Percentiles rank a stretch among this genome's conserved stretches.
Conservation (phyloP, 257 asterid genomes). For the Leptodermis oblonga region DNA sequence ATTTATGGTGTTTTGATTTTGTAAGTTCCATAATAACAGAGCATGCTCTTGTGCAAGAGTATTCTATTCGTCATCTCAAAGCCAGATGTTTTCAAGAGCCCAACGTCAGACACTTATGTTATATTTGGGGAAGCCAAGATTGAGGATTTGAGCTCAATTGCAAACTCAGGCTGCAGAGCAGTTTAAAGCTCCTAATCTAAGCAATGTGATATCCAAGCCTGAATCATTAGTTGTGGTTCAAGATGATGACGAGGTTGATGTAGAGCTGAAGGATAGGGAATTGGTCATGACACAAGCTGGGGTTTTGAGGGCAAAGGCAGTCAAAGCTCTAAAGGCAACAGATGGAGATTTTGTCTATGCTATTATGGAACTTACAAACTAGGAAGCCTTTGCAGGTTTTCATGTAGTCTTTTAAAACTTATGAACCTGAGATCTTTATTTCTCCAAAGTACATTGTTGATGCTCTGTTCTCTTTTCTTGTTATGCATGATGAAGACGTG, state of each 20-base stretch:
- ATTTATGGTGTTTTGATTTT: no score
- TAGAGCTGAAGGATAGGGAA: constrained; percentile 63
- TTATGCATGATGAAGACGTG: no score
- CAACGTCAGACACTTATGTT: constrained; percentile 58
- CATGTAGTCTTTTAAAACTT: no score
- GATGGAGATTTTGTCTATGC: constrained; percentile 72
- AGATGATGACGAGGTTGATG: constrained; percentile 68
- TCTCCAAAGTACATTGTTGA: not conserved
- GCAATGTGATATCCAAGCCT: constrained; percentile 39
- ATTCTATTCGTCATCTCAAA: constrained; percentile 55
- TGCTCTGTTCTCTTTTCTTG: not conserved
- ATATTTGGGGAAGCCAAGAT: constrained; percentile 71
- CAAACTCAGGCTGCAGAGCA: constrained; percentile 66
- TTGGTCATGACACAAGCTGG: constrained; percentile 68
- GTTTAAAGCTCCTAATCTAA: constrained; percentile 44
- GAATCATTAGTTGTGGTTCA: constrained; percentile 44
- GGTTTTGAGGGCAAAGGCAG: constrained; percentile 56
- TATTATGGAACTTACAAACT: constrained; percentile 70
- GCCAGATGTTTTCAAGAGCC: constrained; percentile 75
- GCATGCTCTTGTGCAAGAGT: no score
- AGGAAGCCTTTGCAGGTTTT: constrained; percentile 15
- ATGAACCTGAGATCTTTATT: not conserved
- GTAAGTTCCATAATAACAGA: no score
- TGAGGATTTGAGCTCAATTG: constrained; percentile 57
- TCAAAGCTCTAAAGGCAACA: constrained; percentile 61